phyloP scores from a whole-genome alignment of 202 grass and related monocot genomes.

The Elaeis oleifera region DNA sequence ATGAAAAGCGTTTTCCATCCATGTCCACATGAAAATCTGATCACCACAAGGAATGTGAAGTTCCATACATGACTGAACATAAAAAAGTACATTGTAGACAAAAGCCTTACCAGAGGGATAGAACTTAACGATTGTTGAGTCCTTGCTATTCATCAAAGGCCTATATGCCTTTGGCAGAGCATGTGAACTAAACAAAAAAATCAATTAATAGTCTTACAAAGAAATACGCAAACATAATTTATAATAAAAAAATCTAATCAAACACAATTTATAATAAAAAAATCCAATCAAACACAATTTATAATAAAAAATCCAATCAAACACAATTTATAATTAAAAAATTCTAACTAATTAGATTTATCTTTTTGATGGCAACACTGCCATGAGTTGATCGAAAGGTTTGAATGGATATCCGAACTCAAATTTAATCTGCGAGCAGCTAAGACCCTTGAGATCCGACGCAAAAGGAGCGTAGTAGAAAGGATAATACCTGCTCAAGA shows the following conservation, averaged over 20 bases:
- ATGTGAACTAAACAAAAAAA: constrained; percentile 15
- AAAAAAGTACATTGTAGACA: constrained; percentile 1
- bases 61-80: neutral
- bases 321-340: no score
- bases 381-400: constrained; percentile 63
- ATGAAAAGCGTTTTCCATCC: constrained; percentile 37
- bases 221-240: no score
- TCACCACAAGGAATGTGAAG: neutral
- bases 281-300: neutral
- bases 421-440: constrained; percentile 32
- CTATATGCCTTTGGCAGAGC: constrained; percentile 34
- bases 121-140: constrained; percentile 28
- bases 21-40: constrained; percentile 43
- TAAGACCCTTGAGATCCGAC: constrained; percentile 42
- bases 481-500: constrained; percentile 41
- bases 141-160: constrained; percentile 32
- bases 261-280: no score
- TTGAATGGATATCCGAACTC: constrained; percentile 28
- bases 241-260: no score
- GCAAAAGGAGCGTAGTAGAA: constrained; percentile 43
- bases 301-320: neutral
- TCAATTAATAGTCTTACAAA: no score
- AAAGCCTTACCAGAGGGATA: constrained; percentile 33
- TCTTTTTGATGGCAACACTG: constrained; percentile 42
- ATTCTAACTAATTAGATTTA: neutral